phyloP scores from a whole-genome alignment of 371 early-diverging fungal species.

The Entomophthora muscae region DNA sequence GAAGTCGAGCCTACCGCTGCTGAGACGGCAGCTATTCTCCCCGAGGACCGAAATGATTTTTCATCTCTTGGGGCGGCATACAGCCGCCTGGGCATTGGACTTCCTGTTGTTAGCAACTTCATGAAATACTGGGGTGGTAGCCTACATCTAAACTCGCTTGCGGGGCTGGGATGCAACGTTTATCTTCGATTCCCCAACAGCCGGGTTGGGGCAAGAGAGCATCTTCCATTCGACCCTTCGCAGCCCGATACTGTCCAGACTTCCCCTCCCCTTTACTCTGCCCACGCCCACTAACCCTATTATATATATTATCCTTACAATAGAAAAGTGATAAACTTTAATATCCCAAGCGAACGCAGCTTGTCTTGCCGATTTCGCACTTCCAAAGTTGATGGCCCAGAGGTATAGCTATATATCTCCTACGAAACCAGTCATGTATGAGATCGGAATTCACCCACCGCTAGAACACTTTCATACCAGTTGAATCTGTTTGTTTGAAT shows the following conservation, averaged over 20 bases:
- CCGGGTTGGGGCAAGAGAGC: conserved; percentile 19
- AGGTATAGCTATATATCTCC: too few relatives aligned
- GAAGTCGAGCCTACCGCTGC: not conserved
- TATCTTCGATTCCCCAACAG: conserved; percentile 55
- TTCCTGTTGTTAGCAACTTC: conserved; percentile 70
- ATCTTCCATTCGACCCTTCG: conserved; percentile 6
- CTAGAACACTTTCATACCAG: too few relatives aligned
- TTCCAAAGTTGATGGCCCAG: too few relatives aligned
- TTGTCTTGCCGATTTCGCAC: too few relatives aligned
- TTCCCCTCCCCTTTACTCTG: not conserved
- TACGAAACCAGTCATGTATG: too few relatives aligned
- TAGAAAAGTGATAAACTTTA: too few relatives aligned
- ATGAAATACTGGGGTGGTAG: conserved; percentile 74
- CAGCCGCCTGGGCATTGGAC: conserved; percentile 59
- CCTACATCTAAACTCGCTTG: conserved; percentile 48
- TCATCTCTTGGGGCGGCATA: not conserved
- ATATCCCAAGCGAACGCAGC: too few relatives aligned
- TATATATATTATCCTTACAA: too few relatives aligned
- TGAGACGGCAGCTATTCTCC: not conserved
- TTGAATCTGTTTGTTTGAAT: too few relatives aligned
- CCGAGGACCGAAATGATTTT: not conserved
- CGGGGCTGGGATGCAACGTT: conserved; percentile 77
- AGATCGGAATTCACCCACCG: too few relatives aligned
- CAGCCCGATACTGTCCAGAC: not conserved
- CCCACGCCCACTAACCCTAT: too few relatives aligned